phyloP scores from a whole-genome alignment of 768 basidiomycete genomes.

The Lentinus tigrinus region DNA sequence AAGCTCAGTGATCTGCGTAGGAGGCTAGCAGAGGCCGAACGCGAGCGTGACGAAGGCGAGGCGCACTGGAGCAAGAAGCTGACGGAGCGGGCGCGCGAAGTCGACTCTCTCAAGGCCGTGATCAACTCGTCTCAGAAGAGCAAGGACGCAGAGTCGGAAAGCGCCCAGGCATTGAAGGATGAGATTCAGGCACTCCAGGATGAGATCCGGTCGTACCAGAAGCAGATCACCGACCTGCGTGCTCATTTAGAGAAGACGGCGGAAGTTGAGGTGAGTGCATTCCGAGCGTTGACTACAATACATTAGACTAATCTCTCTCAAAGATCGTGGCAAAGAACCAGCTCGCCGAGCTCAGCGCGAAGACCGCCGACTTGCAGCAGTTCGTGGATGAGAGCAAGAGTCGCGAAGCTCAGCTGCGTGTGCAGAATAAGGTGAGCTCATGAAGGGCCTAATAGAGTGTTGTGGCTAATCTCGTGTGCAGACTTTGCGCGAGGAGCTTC shows the following conservation, averaged over 20 bases:
- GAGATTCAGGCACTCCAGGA: constrained; percentile 54
- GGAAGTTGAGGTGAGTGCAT: constrained; percentile 60
- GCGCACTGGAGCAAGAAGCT: constrained; percentile 88
- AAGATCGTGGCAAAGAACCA: constrained; percentile 47
- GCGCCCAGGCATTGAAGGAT: constrained; percentile 47
- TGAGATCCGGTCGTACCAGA: constrained; percentile 47
- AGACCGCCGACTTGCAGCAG: constrained; percentile 54
- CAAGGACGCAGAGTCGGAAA: constrained; percentile 57
- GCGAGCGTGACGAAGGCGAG: constrained; percentile 84
- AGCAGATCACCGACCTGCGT: constrained; percentile 56
- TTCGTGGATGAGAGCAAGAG: constrained; percentile 71
- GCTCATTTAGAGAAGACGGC: constrained; percentile 45
- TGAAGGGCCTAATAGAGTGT: background rate
- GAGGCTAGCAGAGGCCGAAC: constrained; percentile 64
- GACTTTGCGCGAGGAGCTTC: constrained; percentile 90
- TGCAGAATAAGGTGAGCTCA: constrained; percentile 72
- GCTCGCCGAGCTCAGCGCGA: constrained; percentile 47
- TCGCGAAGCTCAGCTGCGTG: constrained; percentile 67
- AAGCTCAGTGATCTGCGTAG: constrained; percentile 70
- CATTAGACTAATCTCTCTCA: background rate
- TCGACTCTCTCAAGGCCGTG: constrained; percentile 65
- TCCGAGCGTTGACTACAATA: too few species aligned
- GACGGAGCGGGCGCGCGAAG: constrained; percentile 71
- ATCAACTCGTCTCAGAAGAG: constrained; percentile 58
- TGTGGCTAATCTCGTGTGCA: constrained; percentile 29